Evolutionary conservation across 2,329 filamentous ascomycete genomes (phyloP), one percentile per base, ranked within the genome.

Genomic region (Thermothelomyces thermophilus): DNA sequence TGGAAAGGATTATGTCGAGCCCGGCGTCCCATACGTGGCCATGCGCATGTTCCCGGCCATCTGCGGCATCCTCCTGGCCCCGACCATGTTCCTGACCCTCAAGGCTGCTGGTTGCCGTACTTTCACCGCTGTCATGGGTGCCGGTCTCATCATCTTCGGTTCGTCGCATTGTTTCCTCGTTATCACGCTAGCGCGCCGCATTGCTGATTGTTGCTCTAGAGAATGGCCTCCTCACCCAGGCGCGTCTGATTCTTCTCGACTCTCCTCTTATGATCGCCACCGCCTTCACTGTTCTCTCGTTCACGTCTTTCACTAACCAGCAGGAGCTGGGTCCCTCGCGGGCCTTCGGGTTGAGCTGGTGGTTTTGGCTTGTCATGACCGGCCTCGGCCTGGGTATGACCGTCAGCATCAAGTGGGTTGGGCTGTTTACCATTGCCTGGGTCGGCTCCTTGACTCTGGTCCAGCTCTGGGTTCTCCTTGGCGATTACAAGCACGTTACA

Each of bases 341-440:
- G 70, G 91, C 93, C 17, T 98, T 98, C 72, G 76, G 83, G 58
- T 79, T 86, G 8, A 84, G 82, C 62, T 98, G 93, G 93, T 98
- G 93, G 93, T 96, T 97, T 73, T 98, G 93, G 91, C 79, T 98
- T 48, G 77, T 79, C 50, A 82, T 88, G 65, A 94, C 87, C 39
- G 93, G 93, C 60, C 72, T 98, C 37, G 87, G 86, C 33, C 76
- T 98, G 44, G 93, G 93, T 55, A 84, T 91, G 44, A 97, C 93
- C 7, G 81, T 84, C 55, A 97, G 91, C 72, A 90, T 97, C 63
- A 98, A 98, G 74, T 98, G 93, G 93, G 93, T 98, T 64, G 93
- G 93, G 44, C 77, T 98, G 46, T 97, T 98, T 75, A 98, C 93
- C 56, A 96, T 96, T 68, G 93, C 91, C 42, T 98, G 93, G 93